Evolutionary conservation across 495 filamentous ascomycete species (phyloP).

Genomic region (Talaromyces liani): DNA sequence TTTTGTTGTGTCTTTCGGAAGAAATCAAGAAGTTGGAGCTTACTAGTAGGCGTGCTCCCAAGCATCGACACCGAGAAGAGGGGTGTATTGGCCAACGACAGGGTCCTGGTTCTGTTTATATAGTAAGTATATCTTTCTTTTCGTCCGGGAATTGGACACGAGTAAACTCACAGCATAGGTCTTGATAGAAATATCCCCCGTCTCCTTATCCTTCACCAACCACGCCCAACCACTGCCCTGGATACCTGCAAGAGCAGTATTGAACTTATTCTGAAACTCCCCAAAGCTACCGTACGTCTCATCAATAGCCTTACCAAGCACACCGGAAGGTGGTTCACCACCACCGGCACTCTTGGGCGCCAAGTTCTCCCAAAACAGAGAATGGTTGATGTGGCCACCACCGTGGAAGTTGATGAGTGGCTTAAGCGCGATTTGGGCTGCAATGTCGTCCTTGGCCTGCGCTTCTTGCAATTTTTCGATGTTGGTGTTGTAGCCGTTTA

Average conservation of each 20-base stretch:
- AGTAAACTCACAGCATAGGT: constrained; percentile 62
- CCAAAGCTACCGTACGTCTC: constrained; percentile 67
- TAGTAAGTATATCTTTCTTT: too few species aligned
- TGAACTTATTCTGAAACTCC: constrained; percentile 69
- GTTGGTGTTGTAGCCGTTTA: constrained; percentile 57
- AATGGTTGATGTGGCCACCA: constrained; percentile 88
- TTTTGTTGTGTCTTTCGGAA: constrained; percentile 19
- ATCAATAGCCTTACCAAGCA: constrained; percentile 64
- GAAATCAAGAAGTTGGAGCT: constrained; percentile 15
- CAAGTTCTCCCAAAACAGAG: constrained; percentile 89
- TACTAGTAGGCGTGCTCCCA: constrained; percentile 89
- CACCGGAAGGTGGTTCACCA: constrained; percentile 65
- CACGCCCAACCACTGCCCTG: constrained; percentile 96
- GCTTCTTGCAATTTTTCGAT: constrained; percentile 53
- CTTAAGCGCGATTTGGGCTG: constrained; percentile 70
- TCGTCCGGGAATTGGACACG: too few species aligned
- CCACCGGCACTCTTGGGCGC: constrained; percentile 64
- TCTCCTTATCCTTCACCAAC: constrained; percentile 81
- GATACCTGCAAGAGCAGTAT: constrained; percentile 71
- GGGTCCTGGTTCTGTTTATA: constrained; percentile 96
- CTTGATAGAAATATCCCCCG: constrained; percentile 64
- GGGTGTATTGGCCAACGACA: constrained; percentile 76
- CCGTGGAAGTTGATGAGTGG: constrained; percentile 95
- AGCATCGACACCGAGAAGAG: constrained; percentile 89
- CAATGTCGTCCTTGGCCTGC: constrained; percentile 41